Base-by-base conservation (phyloP, 495 filamentous ascomycete species). In the Tetracladium setigerum region DNA sequence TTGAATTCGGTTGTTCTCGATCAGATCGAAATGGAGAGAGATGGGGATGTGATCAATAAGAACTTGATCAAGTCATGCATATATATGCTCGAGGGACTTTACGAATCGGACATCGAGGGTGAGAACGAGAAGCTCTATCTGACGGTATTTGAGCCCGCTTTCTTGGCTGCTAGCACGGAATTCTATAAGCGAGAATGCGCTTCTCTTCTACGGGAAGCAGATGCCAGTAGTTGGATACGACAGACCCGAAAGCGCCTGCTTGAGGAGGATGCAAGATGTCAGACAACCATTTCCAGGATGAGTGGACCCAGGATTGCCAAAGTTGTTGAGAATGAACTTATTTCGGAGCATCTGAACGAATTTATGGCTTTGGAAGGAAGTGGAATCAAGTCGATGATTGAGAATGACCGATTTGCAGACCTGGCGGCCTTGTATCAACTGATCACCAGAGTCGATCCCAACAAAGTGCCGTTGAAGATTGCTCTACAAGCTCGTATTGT, bases 41-140 rank as follows among this genome's bases (percentile, higher is more conserved):
- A 87, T 34, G 94, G 90, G 11, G 89, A 97, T 52, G 79, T 89
- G 9, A 89, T 97, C 49, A 83, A 97, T 61, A 84, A 84, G 53
- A 74, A 78, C 19, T 70, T 95, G 7, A 78, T 97, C 36, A 83
- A 87, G 52, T 82, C 86, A 22, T 89, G 86, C 62, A 74, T 89
- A 1, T 82, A 87, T 52, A 96, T 97, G 89, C 71, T 99, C 2
- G 92, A 97, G 61, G 79, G 79, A 27, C 75, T 99, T 0, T 94
- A 95, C 60, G 87, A 94, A 59, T 84, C 80, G 0, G 73, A 84
- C 30, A 72, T 76, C 1, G 89, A 94, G 55, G 76, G 81, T 13
- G 77, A 83, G 41, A 74, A 82, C 24, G 73, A 85, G 14, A 91
- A 86, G 58, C 74, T 99, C 0, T 99, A 99, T 58, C 59, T 90